Evolutionary conservation across 495 filamentous ascomycete species (phyloP).

Genomic region (Neurospora sp.): DNA sequence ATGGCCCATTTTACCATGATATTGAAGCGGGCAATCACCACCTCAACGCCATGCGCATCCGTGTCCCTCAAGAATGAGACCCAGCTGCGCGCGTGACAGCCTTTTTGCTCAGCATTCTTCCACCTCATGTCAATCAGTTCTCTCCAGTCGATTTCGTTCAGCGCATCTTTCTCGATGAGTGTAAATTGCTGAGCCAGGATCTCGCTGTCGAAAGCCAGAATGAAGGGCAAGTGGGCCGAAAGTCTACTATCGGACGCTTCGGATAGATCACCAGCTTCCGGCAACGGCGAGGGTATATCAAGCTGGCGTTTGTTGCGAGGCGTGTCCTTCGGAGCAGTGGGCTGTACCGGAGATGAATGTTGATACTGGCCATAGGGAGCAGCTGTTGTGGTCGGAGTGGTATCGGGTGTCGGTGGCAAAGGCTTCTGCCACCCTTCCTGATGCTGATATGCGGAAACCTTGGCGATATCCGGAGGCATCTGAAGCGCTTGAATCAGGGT

Average conservation of each 20-base stretch:
- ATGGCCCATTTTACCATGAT: constrained; percentile 96
- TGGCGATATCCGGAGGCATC: constrained; percentile 29
- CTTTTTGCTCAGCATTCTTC: constrained; percentile 55
- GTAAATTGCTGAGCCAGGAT: constrained; percentile 89
- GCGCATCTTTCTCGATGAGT: constrained; percentile 87
- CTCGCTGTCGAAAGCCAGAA: constrained; percentile 84
- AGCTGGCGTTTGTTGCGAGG: constrained; percentile 26
- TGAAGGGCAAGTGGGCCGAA: constrained; percentile 72
- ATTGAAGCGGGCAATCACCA: constrained; percentile 96
- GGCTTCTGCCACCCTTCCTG: constrained; percentile 37
- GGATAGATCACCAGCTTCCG: not conserved
- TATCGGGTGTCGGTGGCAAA: constrained; percentile 43
- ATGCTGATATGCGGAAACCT: constrained; percentile 26
- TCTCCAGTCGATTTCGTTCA: constrained; percentile 96
- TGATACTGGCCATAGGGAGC: constrained; percentile 15
- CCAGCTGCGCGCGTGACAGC: constrained; percentile 64
- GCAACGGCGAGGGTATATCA: constrained; percentile 18
- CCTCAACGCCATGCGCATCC: constrained; percentile 77
- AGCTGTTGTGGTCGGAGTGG: constrained; percentile 34
- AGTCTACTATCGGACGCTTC: constrained; percentile 13
- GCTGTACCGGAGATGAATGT: constrained; percentile 22
- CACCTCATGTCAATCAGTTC: constrained; percentile 92
- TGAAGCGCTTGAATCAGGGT: constrained; percentile 54
- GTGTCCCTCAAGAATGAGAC: constrained; percentile 82
- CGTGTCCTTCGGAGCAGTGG: constrained; percentile 29